Conservation (phyloP, 495 filamentous ascomycete genomes). For the Penicillium bovifimosum region DNA sequence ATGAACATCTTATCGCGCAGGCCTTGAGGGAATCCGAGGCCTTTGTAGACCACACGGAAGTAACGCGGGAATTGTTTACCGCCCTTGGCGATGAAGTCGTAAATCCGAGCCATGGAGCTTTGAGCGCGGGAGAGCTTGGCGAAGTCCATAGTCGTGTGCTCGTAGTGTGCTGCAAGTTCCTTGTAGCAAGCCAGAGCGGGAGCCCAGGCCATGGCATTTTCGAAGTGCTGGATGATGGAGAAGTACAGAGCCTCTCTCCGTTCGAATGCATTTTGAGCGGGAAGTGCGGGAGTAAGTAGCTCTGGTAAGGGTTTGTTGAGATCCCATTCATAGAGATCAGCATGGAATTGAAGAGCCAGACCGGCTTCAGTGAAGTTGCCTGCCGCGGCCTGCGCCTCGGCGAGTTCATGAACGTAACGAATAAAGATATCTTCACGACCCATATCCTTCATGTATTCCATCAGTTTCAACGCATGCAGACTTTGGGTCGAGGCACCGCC, state of each 20-base stretch:
- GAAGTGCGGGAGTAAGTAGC: conserved; percentile 67
- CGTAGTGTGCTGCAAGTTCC: conserved; percentile 86
- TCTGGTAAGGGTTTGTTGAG: conserved; percentile 59
- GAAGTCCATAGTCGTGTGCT: conserved; percentile 84
- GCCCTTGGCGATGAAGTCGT: conserved; percentile 79
- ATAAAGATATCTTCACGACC: conserved; percentile 96
- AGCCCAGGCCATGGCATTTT: conserved; percentile 88
- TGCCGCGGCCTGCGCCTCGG: conserved; percentile 66
- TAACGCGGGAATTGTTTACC: conserved; percentile 74
- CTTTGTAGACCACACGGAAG: conserved; percentile 88
- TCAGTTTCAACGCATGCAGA: conserved; percentile 81
- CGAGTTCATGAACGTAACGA: conserved; percentile 91
- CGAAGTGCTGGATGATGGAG: conserved; percentile 87
- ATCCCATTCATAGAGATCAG: conserved; percentile 92
- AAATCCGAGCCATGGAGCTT: conserved; percentile 86
- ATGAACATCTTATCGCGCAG: conserved; percentile 90
- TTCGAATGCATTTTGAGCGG: conserved; percentile 84
- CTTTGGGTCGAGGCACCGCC: conserved; percentile 72
- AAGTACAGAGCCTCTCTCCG: conserved; percentile 91
- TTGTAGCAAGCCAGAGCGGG: conserved; percentile 85
- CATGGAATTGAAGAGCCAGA: conserved; percentile 82
- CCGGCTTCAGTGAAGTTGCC: conserved; percentile 87
- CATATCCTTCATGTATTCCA: conserved; percentile 97
- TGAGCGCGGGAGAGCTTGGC: conserved; percentile 83
- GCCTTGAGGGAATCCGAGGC: conserved; percentile 77